Base-by-base conservation (phyloP, 2,329 filamentous ascomycete species). In the Diplodia scrobiculata region DNA sequence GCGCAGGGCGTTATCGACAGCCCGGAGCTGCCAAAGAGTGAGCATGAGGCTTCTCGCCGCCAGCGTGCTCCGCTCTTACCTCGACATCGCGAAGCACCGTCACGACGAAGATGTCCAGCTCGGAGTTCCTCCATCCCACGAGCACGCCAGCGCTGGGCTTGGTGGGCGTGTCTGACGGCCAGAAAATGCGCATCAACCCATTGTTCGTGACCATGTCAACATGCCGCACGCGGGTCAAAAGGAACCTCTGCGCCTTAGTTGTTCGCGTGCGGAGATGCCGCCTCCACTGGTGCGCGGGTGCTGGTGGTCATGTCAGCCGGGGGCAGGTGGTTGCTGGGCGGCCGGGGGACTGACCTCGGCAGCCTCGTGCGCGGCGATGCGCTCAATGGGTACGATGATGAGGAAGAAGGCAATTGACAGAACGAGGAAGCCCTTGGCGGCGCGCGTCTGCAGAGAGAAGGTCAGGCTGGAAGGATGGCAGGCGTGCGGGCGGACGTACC, bases 161-260 rank as follows among this genome's bases (percentile, higher is more conserved):
- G 80, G 84, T 85, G 64, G 87, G 86, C 74, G 94, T 87, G 81
- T 96, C 93, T 74, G 90, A 90, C 73, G 95, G 96, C 95, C 95
- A 99, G 82, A 99, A 98, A 82, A 99, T 89, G 83, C 95, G 92
- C 89, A 98, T 92, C 83, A 98, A 84, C 75, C 91, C 93, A 91
- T 95, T 85, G 73, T 81, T 81, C 79, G 82, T 81, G 78, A 86
- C 82, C 86, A 88, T 88, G 77, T 83, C 87, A 82, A 80, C 84
- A 86, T 84, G 72, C 73, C 81, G 79, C 73, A 71, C 74, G 71
- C 72, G 71, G 71, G 69, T 84, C 86, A 98, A 79, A 99, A 98
- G 68, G 95, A 99, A 72, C 95, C 95, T 78, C 95, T 87, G 73
- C 95, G 89, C 79, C 92, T 89, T 72, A 99, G 83, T 81, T 99